Percentiles rank a stretch among this genome's conserved stretches.
phyloP scores from a whole-genome alignment of 2,329 filamentous ascomycete species.

The Xylariales sp. region DNA sequence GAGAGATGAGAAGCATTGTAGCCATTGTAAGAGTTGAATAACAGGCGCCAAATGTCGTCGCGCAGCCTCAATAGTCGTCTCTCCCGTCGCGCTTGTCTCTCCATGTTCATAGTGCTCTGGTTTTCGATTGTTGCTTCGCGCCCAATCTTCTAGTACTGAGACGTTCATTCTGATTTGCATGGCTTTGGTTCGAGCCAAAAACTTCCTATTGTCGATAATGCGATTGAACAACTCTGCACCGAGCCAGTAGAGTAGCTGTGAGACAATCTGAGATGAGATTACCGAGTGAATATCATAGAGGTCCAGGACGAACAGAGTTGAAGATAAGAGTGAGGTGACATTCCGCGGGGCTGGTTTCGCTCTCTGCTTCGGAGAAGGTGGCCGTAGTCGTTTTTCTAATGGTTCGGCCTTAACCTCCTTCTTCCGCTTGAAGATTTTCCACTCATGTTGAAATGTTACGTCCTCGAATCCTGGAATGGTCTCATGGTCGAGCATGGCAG shows the following conservation, averaged over 20 bases:
- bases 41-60: slow-evolving; percentile 82
- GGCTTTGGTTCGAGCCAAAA: slow-evolving; percentile 91
- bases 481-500: slow-evolving; percentile 94
- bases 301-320: slow-evolving; percentile 93
- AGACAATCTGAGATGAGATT: slow-evolving; percentile 85
- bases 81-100: slow-evolving; percentile 78
- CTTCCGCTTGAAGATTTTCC: slow-evolving; percentile 94
- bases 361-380: slow-evolving; percentile 87
- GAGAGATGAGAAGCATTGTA: slow-evolving; percentile 94
- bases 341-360: slow-evolving; percentile 91
- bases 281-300: slow-evolving; percentile 99
- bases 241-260: slow-evolving; percentile 94
- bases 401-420: slow-evolving; percentile 87
- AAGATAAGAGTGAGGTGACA: slow-evolving; percentile 91
- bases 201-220: slow-evolving; percentile 94
- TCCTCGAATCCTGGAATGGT: slow-evolving; percentile 97
- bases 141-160: slow-evolving; percentile 93
- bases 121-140: slow-evolving; percentile 84
- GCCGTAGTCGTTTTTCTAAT: slow-evolving; percentile 82
- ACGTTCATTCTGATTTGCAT: slow-evolving; percentile 99
- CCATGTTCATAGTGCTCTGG: slow-evolving; percentile 95
- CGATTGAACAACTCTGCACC: slow-evolving; percentile 95
- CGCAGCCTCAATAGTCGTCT: slow-evolving; percentile 80
- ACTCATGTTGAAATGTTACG: slow-evolving; percentile 95
- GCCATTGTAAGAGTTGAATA: slow-evolving; percentile 92